These are phyloP conservation scores for Sugiyamaella marilandica DNA, from an alignment of 805 yeast species.

Conservation along the genomic window DNA sequence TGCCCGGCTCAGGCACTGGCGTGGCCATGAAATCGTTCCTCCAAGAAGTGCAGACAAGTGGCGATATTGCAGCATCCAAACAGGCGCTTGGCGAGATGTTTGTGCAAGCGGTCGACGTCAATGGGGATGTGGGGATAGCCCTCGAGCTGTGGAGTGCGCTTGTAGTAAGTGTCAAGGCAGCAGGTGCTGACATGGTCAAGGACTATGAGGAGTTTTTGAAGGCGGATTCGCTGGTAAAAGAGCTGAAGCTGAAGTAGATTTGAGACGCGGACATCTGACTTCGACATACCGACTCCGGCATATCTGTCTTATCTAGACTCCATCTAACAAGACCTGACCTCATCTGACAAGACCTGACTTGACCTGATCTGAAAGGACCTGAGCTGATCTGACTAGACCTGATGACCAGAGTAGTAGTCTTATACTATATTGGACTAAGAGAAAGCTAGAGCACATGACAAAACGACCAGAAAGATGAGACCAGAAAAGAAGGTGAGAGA, in stretches of 20 bases:
- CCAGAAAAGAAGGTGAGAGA: too few relatives aligned
- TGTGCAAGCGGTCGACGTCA: conserved; percentile 26
- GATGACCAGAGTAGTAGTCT: too few relatives aligned
- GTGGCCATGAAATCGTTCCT: conserved; percentile 52
- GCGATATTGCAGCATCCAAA: conserved; percentile 9
- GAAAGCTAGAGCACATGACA: too few relatives aligned
- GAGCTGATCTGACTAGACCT: too few relatives aligned
- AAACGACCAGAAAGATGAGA: too few relatives aligned
- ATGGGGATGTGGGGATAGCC: conserved; percentile 22
- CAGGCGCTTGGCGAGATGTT: conserved; percentile 22
- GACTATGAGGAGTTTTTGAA: conserved; percentile 26
- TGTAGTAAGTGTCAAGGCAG: conserved; percentile 20
- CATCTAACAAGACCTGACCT: too few relatives aligned
- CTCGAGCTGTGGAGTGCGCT: conserved; percentile 30
- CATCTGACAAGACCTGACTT: too few relatives aligned
- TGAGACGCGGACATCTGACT: too few relatives aligned
- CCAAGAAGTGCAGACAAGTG: conserved; percentile 31
- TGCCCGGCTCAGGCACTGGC: conserved; percentile 62
- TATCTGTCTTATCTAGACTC: too few relatives aligned
- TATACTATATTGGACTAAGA: too few relatives aligned
- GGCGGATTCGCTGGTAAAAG: conserved; percentile 19
- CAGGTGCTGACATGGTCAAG: conserved; percentile 15
- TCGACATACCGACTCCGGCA: too few relatives aligned
- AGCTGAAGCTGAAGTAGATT: background rate
- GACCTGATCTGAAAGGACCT: too few relatives aligned